Conservation (phyloP, 805 yeast genomes). For the Ogataea dorogensis region DNA sequence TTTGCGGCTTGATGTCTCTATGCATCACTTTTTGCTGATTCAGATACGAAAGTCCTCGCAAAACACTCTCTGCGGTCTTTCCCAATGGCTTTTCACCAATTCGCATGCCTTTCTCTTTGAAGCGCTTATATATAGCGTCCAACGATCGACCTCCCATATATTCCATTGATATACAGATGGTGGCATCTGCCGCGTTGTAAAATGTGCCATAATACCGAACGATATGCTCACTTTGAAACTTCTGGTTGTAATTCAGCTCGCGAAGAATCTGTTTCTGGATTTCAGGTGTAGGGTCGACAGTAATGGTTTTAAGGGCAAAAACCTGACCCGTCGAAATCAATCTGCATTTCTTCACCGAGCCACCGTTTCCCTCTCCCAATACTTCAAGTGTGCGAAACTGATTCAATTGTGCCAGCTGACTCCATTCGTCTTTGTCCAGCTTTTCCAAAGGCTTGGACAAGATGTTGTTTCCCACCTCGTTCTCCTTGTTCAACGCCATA, state of each 20-base stretch:
- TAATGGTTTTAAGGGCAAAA: conserved; percentile 80
- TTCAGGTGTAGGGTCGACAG: conserved; percentile 78
- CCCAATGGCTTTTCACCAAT: conserved; percentile 93
- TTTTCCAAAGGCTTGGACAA: conserved; percentile 29
- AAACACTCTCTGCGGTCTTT: conserved; percentile 81
- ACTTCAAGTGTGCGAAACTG: conserved; percentile 66
- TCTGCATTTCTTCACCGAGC: conserved; percentile 79
- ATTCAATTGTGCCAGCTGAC: conserved; percentile 50
- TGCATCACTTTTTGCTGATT: conserved; percentile 89
- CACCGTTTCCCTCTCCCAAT: conserved; percentile 95
- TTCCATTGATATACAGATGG: conserved; percentile 95
- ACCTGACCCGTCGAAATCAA: conserved; percentile 53
- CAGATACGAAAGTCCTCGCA: conserved; percentile 80
- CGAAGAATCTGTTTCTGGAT: conserved; percentile 87
- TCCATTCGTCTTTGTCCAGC: conserved; percentile 77
- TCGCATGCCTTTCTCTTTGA: conserved; percentile 72
- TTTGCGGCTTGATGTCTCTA: conserved; percentile 95
- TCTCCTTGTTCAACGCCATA: conserved; percentile 7
- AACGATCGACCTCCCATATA: conserved; percentile 92
- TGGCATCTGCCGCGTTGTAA: conserved; percentile 67
- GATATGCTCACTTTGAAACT: conserved; percentile 79
- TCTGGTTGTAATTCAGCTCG: conserved; percentile 83
- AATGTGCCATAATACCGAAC: conserved; percentile 94
- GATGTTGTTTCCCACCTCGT: conserved; percentile 1
- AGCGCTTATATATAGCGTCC: conserved; percentile 85